Evolutionary conservation across 805 yeast genomes (phyloP).

Genomic region (Diddensiella caesifluorescens): DNA sequence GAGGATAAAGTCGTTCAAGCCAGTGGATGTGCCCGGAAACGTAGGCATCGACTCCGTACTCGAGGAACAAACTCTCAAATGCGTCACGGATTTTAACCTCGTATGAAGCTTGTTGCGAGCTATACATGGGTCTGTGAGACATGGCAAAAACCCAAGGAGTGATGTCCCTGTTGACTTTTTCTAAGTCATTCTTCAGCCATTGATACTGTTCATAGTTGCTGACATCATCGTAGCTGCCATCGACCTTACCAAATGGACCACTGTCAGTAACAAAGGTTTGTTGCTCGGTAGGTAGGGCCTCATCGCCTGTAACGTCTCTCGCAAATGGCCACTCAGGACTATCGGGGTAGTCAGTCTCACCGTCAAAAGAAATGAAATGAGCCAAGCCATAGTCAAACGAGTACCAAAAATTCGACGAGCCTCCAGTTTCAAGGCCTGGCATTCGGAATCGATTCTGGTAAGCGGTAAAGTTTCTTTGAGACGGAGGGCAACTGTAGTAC

Average conservation of each 20-base stretch:
- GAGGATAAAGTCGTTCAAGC: conserved; percentile 19
- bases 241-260: conserved; percentile 17
- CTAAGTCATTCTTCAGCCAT: conserved; percentile 12
- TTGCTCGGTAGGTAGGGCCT: conserved; percentile 13
- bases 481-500: conserved; percentile 17
- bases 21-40: conserved; percentile 22
- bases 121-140: conserved; percentile 27
- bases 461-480: conserved; percentile 27
- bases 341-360: conserved; percentile 28
- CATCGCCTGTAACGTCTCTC: conserved; percentile 15
- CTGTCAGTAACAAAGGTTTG: conserved; percentile 15
- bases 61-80: conserved; percentile 17
- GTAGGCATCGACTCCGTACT: conserved; percentile 21
- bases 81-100: conserved; percentile 15
- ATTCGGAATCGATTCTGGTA: conserved; percentile 25
- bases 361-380: conserved; percentile 26
- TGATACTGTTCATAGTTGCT: conserved; percentile 13
- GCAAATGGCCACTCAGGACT: conserved; percentile 18
- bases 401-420: conserved; percentile 29
- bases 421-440: conserved; percentile 27
- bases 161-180: conserved; percentile 5
- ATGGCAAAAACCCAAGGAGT: conserved; percentile 12
- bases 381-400: conserved; percentile 30
- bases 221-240: conserved; percentile 13
- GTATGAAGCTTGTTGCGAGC: conserved; percentile 20